Percentiles rank a stretch among this genome's conserved stretches.
These are phyloP conservation scores for Phytophthora kernoviae DNA, from an alignment of 352 stramenopile species.

Conservation along the genomic window DNA sequence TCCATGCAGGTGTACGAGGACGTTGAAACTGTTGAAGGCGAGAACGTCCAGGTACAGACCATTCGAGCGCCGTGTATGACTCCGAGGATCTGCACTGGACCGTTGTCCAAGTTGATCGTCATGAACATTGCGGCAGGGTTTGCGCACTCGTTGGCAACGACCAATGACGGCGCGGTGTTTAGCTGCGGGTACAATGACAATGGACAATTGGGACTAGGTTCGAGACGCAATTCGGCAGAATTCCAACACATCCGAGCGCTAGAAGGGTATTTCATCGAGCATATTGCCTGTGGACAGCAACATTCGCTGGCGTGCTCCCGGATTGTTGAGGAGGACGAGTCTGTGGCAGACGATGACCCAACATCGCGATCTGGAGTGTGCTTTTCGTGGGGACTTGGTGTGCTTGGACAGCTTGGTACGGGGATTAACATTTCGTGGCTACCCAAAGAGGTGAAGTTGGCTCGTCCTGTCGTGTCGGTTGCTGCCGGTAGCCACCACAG, in stretches of 20 bases:
- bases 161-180: constrained; percentile 53
- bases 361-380: constrained; percentile 46
- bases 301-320: constrained; percentile 71
- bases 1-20: constrained; percentile 74
- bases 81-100: constrained; percentile 33
- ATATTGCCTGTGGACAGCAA: constrained; percentile 79
- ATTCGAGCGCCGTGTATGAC: constrained; percentile 57
- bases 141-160: constrained; percentile 72
- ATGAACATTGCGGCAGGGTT: constrained; percentile 73
- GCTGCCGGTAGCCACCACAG: constrained; percentile 80
- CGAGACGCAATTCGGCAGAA: constrained; percentile 64
- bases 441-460: constrained; percentile 58
- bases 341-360: constrained; percentile 14
- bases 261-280: constrained; percentile 51
- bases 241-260: constrained; percentile 62
- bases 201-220: constrained; percentile 71
- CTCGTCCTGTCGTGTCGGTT: constrained; percentile 56
- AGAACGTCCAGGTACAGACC: constrained; percentile 53
- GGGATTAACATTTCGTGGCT: constrained; percentile 71
- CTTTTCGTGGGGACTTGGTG: constrained; percentile 81
- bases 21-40: constrained; percentile 26
- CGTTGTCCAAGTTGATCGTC: constrained; percentile 43
- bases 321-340: constrained; percentile 4
- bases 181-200: constrained; percentile 89
- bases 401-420: constrained; percentile 71